Base-by-base conservation (phyloP, 2,329 filamentous ascomycete genomes). In the Botrytis tulipae region DNA sequence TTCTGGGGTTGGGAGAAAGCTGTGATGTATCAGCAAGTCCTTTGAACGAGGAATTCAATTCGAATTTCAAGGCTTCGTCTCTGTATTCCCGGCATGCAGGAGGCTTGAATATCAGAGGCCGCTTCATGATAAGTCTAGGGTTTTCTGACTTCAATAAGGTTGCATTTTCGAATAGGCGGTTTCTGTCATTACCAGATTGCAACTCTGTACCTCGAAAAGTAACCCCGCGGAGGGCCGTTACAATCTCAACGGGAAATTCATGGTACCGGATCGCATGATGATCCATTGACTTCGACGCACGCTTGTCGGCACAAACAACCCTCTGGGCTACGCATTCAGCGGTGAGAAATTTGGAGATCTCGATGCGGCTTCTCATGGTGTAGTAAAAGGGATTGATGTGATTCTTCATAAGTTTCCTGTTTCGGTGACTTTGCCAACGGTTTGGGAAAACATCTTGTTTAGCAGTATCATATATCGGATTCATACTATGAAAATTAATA, bases 401-500 rank as follows among this genome's bases (percentile, higher is more conserved):
- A 5, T 6, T 6, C 40, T 12, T 44, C 25, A 20, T n/a, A 2
- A 8, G 25, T 1, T 32, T 42, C 37, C 16, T 4, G 25, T 16
- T 16, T 20, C 25, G 7, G 16, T 42, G 14, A 3, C 37, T 42
- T 62, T 20, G n/a, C 16, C 25, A 16, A 29, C 1, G 1, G 35
- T 18, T 62, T 2, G 4, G 12, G 8, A 63, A 29, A 63, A n/a
- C 25, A 12, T 20, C n/a, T 22, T 42, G 14, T 6, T 1, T 20
- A 1, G 18, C 9, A 62, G 0, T 32, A 54, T 29, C 0, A 54
- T 68, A 40, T 68, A 29, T 22, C 1, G 4, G 14, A 29, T 29
- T 37, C 1, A 18, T 1, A 4, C 6, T 0, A 6, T 16, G 9
- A 0, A 37, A 29, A 40, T 8, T 1, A 5, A 40, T 40, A 10